Base-by-base conservation (phyloP, 495 filamentous ascomycete species). In the Podospora australis region DNA sequence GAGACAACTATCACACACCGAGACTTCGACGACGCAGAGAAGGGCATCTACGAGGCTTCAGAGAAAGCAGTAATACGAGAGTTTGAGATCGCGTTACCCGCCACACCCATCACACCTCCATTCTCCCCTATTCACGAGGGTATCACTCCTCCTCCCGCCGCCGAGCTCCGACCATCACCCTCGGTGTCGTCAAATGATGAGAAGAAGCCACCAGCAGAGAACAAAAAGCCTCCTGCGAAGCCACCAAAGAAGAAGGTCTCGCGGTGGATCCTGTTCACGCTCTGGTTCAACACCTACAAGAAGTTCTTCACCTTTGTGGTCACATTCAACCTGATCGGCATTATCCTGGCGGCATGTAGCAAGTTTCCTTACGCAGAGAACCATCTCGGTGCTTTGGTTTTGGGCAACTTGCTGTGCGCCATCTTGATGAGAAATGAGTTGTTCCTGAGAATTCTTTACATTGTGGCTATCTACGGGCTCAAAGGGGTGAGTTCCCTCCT, bases 211-310 rank as follows among this genome's bases (percentile, higher is more conserved):
- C n/a, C n/a, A n/a, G n/a, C n/a, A n/a, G n/a, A n/a, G n/a, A 21
- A 8, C 8, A 24, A 24, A 0, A 49, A 46, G 35, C 44, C 44
- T 32, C 16, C 58, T 8, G 32, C 48, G 23, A 55, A 52, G 28
- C 49, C 44, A 19, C 49, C 44, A 19, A 66, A 69, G 45, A 49
- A 34, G 16, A 65, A 65, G 32, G 39, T 58, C 25, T 66, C 55
- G 49, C 53, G 60, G 48, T 68, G 63, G 64, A 63, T 70, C 24
- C 55, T 67, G 6, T 65, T 70, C 47, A 38, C 53, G n/a, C 58
- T 72, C 35, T 72, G 69, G 69, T 70, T 68, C 67, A 72, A 70
- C 60, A 70, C 69, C 26, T 72, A 72, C 48, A 60, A 64, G 17
- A 72, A 70, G 58, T 67, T 72, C 52, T 72, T 72, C 59, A 68